Conservation (phyloP, 306 rosid species). For the Cyclanthera cordifolia region DNA sequence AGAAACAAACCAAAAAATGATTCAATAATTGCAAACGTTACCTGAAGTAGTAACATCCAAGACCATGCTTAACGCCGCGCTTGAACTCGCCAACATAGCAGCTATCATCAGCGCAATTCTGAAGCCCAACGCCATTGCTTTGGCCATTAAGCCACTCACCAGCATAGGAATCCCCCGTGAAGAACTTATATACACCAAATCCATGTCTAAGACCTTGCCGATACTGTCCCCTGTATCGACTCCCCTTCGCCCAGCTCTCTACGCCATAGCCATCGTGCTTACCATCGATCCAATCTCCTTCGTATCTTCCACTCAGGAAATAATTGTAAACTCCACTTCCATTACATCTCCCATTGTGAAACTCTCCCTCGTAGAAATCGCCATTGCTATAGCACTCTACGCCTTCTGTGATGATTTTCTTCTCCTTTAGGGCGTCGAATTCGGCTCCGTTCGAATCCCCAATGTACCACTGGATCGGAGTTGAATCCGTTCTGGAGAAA, state of each 20-base stretch:
- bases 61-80: conserved; percentile 85
- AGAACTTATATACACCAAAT: conserved; percentile 69
- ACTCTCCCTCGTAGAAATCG: conserved; percentile 92
- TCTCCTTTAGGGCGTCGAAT: conserved; percentile 7
- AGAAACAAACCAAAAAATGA: not conserved
- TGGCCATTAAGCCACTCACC: conserved; percentile 96
- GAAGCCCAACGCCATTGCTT: conserved; percentile 88
- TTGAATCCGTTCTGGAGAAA: conserved; percentile 26
- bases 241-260: conserved; percentile 89
- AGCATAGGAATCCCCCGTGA: conserved; percentile 70
- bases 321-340: conserved; percentile 94
- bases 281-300: conserved; percentile 96
- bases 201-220: conserved; percentile 83
- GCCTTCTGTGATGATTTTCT: conserved; percentile 52
- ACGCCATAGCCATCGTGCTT: conserved; percentile 83
- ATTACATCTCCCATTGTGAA: conserved; percentile 62
- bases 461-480: conserved; percentile 88
- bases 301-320: conserved; percentile 74
- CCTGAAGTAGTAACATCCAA: conserved; percentile 91
- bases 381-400: conserved; percentile 97
- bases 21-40: not conserved
- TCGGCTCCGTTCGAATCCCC: conserved; percentile 36
- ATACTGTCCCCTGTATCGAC: conserved; percentile 75
- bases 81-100: conserved; percentile 73
- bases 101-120: conserved; percentile 89